Conservation (phyloP, 768 basidiomycete species). For the Tubosaeta sp. region DNA sequence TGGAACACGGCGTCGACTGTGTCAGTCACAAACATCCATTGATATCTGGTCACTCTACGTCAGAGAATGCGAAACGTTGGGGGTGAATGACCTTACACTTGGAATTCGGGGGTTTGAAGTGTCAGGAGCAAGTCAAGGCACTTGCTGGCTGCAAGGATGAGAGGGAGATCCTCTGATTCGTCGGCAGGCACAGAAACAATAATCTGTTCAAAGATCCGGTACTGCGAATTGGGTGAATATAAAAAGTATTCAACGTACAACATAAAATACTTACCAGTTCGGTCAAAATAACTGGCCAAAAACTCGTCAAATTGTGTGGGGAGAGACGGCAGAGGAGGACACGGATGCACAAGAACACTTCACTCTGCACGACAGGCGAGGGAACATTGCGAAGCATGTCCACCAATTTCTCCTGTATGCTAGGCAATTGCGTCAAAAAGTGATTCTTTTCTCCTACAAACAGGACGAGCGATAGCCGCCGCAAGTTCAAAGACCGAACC, state of each 20-base stretch:
- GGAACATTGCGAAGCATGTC: constrained; percentile 81
- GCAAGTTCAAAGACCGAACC: constrained; percentile 77
- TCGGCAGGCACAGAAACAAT: constrained; percentile 69
- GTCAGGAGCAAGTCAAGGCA: constrained; percentile 90
- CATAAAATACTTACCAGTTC: constrained; percentile 61
- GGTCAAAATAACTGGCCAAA: constrained; percentile 94
- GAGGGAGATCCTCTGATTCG: constrained; percentile 77
- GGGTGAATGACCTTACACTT: constrained; percentile 57
- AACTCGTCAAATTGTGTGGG: constrained; percentile 86
- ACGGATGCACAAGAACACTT: constrained; percentile 91
- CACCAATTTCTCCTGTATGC: constrained; percentile 95
- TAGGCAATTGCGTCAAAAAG: constrained; percentile 83
- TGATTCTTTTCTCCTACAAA: constrained; percentile 88
- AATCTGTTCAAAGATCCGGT: constrained; percentile 84
- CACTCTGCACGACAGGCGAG: constrained; percentile 83
- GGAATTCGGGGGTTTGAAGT: constrained; percentile 95
- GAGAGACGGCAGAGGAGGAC: constrained; percentile 88
- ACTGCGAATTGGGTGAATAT: constrained; percentile 41
- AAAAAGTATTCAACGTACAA: not conserved
- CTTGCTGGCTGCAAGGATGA: constrained; percentile 88
- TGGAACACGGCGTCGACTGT: constrained; percentile 93
- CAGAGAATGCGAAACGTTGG: not conserved
- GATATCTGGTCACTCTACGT: constrained; percentile 52
- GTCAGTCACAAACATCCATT: constrained; percentile 99
- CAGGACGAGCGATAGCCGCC: constrained; percentile 83